Conservation (phyloP, 1,284 basidiomycete genomes). For the Ceratobasidium sp. region DNA sequence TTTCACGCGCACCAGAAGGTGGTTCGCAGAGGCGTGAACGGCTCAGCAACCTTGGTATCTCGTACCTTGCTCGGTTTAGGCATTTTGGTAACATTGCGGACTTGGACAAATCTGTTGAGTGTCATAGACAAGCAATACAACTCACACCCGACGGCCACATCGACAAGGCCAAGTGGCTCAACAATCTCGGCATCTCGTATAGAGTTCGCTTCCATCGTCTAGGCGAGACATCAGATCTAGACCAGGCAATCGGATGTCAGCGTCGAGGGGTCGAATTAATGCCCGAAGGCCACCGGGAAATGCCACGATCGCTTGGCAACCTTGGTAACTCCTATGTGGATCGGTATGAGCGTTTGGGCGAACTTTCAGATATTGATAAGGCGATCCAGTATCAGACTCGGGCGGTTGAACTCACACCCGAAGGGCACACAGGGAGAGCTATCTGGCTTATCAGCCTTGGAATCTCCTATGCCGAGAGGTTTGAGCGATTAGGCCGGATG, state of each 20-base stretch:
- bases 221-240: neutral
- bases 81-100: neutral
- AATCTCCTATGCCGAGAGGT: too few species aligned
- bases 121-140: neutral
- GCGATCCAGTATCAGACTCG: neutral
- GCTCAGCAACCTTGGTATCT: neutral
- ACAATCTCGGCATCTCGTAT: neutral
- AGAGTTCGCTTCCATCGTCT: neutral
- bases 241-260: neutral
- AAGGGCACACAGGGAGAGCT: too few species aligned
- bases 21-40: neutral
- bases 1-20: neutral
- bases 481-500: neutral
- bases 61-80: neutral
- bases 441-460: too few species aligned
- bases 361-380: neutral
- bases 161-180: neutral
- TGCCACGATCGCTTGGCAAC: too few species aligned
- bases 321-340: too few species aligned
- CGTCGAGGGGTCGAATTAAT: neutral
- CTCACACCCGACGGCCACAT: neutral
- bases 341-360: neutral
- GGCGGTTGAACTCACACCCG: neutral
- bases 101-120: neutral
- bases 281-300: neutral